Conservation (phyloP, 805 yeast species). For the Geotrichum ghanense region DNA sequence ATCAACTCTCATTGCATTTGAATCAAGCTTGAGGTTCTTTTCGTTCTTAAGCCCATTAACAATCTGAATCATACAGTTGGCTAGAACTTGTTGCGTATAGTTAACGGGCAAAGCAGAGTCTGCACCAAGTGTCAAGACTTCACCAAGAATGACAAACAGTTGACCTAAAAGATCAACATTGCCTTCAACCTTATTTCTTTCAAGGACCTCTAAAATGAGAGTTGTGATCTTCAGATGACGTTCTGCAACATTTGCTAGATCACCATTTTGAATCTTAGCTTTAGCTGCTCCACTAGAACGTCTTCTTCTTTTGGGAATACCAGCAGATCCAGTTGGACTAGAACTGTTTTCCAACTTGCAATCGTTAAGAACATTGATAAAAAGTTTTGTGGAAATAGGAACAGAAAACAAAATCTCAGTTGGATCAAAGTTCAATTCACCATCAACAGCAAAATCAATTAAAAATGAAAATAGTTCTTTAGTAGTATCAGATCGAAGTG, state of each 20-base stretch:
- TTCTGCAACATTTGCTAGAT: conserved; percentile 64
- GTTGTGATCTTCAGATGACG: conserved; percentile 69
- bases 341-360: conserved; percentile 43
- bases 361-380: conserved; percentile 46
- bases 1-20: conserved; percentile 72
- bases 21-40: conserved; percentile 34
- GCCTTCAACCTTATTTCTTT: conserved; percentile 29
- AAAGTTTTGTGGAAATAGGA: conserved; percentile 48
- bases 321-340: conserved; percentile 19
- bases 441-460: conserved; percentile 41
- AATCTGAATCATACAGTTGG: conserved; percentile 69
- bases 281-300: conserved; percentile 61
- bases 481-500: conserved; percentile 48
- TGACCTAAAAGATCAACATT: conserved; percentile 20
- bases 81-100: conserved; percentile 83
- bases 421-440: conserved; percentile 30
- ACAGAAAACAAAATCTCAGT: conserved; percentile 36
- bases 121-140: conserved; percentile 51
- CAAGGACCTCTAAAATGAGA: conserved; percentile 67
- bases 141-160: conserved; percentile 29
- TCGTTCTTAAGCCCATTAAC: conserved; percentile 42
- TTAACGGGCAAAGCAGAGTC: conserved; percentile 88
- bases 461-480: conserved; percentile 46
- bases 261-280: conserved; percentile 39
- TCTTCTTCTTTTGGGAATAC: conserved; percentile 47